Evolutionary conservation across 768 basidiomycete genomes (phyloP).

Genomic region (Trametes maxima): DNA sequence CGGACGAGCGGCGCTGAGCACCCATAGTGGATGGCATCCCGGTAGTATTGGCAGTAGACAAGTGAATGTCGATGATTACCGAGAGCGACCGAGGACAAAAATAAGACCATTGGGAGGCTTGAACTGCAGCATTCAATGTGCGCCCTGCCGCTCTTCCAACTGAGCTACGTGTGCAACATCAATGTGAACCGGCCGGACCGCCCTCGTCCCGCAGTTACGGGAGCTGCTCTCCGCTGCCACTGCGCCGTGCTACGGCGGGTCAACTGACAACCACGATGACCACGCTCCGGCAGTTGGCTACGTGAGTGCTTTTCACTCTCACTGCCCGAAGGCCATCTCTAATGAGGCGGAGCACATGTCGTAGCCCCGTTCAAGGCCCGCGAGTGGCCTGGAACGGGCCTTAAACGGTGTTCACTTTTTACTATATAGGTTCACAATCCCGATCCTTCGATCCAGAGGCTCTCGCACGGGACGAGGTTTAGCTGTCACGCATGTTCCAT

Average conservation of each 20-base stretch:
- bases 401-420: not conserved
- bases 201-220: not conserved
- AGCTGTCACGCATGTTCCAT: not conserved
- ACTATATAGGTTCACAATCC: not conserved
- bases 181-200: not conserved
- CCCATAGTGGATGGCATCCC: too few relatives aligned
- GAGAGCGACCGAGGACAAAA: too few relatives aligned
- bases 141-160: too few relatives aligned
- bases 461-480: conserved; percentile 4
- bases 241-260: not conserved
- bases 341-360: conserved; percentile 4
- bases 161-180: too few relatives aligned
- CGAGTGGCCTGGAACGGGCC: not conserved
- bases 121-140: too few relatives aligned
- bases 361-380: conserved; percentile 4
- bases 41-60: too few relatives aligned
- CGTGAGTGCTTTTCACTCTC: not conserved
- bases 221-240: not conserved
- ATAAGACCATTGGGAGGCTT: too few relatives aligned
- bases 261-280: conserved; percentile 18
- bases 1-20: too few relatives aligned
- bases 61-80: too few relatives aligned
- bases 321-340: not conserved
- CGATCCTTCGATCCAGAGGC: not conserved
- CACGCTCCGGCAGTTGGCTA: not conserved